Base-by-base conservation (phyloP, 345 rosid genomes). In the Pistacia integerrima region DNA sequence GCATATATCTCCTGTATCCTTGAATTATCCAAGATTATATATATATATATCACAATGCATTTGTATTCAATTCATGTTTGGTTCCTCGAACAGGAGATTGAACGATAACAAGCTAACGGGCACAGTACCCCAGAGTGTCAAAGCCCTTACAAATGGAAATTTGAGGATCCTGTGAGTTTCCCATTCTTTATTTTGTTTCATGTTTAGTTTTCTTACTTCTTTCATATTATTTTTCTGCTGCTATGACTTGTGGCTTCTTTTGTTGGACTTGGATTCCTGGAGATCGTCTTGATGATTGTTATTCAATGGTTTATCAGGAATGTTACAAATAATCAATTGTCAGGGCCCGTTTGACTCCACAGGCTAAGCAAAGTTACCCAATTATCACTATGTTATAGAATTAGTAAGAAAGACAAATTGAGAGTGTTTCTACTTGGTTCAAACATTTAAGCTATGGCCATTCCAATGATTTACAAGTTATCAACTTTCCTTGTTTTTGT, bases 91-190 rank as follows among this genome's bases (percentile, higher is more conserved):
- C 85, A 86, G 89, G 88, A 81, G 78, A 46, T 64, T 86, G 82
- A 78, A 81, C 57, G 78, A 84, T 58, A 86, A 88, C 79, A 62
- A 80, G 18, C 62, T 88, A 33, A 84, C 17, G 4, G 88, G 89
- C 55, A 46, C 35, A n/a, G 51, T 88, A 54, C 91, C 89, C 9
- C n/a, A 2, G 11, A 41, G 18, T 20, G 59, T 88, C 28, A 17
- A 76, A 59, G 38, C 41, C 35, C 91, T 88, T 46, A 72, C 9
- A 3, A n/a, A 25, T 3, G 85, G 88, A 44, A 76, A 71, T 33
- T 63, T 88, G 77, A 67, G 14, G 52, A 38, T 75, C 44, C 48
- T 86, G 89, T 88, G 65, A 85, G 91, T 84, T 75, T 13, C 18
- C 74, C 20, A 28, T 20, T 20, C 48, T 20, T 7, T 61, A 11